These are phyloP conservation scores for Solanum hybrid DNA, from an alignment of 305 asterid species.

Conservation along the genomic window DNA sequence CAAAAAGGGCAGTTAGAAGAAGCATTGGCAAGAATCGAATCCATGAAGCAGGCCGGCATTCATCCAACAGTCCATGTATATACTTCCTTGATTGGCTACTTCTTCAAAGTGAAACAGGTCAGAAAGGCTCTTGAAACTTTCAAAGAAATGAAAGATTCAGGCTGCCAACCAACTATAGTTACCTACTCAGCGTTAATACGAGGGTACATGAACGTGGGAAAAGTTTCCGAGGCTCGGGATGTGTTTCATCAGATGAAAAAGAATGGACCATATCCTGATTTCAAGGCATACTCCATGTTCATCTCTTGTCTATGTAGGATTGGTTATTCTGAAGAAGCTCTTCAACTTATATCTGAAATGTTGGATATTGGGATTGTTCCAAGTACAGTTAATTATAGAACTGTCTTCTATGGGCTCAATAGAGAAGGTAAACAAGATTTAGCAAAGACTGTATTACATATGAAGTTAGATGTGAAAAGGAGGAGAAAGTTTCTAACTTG, in stretches of 20 bases:
- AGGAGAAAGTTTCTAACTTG: slow-evolving; percentile 33
- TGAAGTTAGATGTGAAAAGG: slow-evolving; percentile 51
- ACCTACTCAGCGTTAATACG: slow-evolving; percentile 65
- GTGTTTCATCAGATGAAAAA: slow-evolving; percentile 39
- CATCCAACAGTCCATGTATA: slow-evolving; percentile 71
- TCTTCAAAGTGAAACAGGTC: slow-evolving; percentile 41
- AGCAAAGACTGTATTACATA: slow-evolving; percentile 39
- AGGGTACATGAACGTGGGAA: slow-evolving; percentile 64
- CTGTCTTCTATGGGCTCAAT: slow-evolving; percentile 56
- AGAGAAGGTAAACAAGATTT: slow-evolving; percentile 69
- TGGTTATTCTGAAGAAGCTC: slow-evolving; percentile 73
- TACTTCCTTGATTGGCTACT: slow-evolving; percentile 57
- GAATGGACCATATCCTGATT: slow-evolving; percentile 68
- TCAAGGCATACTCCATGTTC: slow-evolving; percentile 72
- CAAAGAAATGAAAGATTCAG: slow-evolving; percentile 52
- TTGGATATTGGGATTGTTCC: slow-evolving; percentile 55
- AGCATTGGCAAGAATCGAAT: slow-evolving; percentile 55
- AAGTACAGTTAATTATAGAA: slow-evolving; percentile 59
- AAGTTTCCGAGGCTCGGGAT: slow-evolving; percentile 45
- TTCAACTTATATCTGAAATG: slow-evolving; percentile 54
- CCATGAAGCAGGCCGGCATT: slow-evolving; percentile 43
- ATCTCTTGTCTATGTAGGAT: slow-evolving; percentile 52
- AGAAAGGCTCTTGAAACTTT: slow-evolving; percentile 44
- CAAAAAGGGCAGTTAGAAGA: slow-evolving; percentile 43
- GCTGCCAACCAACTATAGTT: slow-evolving; percentile 52